These are phyloP conservation scores for Rhodotorula sp. DNA, from an alignment of 1,284 basidiomycete species.

Conservation along the genomic window DNA sequence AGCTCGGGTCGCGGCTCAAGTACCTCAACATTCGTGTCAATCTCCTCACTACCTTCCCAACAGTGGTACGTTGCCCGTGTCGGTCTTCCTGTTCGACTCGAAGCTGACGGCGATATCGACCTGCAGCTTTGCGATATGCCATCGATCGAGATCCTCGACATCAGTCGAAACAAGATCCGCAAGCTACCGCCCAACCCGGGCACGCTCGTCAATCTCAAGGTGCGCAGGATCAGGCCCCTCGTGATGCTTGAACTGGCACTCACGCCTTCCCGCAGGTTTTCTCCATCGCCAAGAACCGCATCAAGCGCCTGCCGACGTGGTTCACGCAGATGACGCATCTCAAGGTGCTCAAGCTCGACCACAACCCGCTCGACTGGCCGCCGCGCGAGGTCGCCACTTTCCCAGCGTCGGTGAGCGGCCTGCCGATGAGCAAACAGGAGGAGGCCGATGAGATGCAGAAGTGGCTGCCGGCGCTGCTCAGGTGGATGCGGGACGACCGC, in stretches of 20 bases:
- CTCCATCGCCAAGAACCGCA: slow-evolving; percentile 80
- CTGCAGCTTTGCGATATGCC: slow-evolving; percentile 77
- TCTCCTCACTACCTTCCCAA: slow-evolving; percentile 77
- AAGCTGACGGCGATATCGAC: slow-evolving; percentile 9
- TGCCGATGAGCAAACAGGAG: slow-evolving; percentile 49
- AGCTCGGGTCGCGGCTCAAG: slow-evolving; percentile 69
- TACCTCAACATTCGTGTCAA: slow-evolving; percentile 95
- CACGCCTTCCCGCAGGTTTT: slow-evolving; percentile 64
- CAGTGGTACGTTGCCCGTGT: slow-evolving; percentile 65
- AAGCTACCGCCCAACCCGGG: slow-evolving; percentile 78
- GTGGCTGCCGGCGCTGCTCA: slow-evolving; percentile 72
- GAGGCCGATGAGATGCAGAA: slow-evolving; percentile 47
- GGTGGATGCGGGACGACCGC: slow-evolving; percentile 57
- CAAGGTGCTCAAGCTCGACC: slow-evolving; percentile 80
- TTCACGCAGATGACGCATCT: slow-evolving; percentile 71
- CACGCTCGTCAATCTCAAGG: slow-evolving; percentile 73
- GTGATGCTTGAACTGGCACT: neutral
- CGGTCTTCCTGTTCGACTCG: neutral
- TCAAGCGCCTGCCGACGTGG: slow-evolving; percentile 77
- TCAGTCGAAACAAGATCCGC: slow-evolving; percentile 89
- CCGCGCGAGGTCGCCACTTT: slow-evolving; percentile 48
- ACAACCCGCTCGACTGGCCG: slow-evolving; percentile 86
- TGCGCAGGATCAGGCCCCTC: slow-evolving; percentile 49
- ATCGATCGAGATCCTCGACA: slow-evolving; percentile 88
- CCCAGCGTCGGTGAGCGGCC: slow-evolving; percentile 24